Conservation (phyloP, 2,329 filamentous ascomycete species). For the Sporothrix variecibatus region DNA sequence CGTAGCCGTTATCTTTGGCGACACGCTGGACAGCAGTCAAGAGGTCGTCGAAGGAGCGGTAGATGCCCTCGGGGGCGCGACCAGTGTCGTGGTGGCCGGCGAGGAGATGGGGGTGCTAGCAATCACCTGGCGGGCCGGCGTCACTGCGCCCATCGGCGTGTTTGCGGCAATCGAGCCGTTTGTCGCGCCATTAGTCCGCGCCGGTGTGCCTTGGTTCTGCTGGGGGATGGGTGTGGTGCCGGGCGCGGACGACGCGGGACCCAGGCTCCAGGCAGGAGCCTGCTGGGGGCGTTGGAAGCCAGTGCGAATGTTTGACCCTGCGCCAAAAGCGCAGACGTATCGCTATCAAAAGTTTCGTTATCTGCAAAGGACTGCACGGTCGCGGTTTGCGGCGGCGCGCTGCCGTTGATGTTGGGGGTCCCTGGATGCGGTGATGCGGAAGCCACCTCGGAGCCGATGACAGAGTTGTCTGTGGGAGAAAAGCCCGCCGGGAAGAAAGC, state of each 20-base stretch:
- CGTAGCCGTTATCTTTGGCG: slow-evolving; percentile 64
- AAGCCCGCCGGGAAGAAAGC: slow-evolving; percentile 28
- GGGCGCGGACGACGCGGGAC: slow-evolving; percentile 24
- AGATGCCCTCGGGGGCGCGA: slow-evolving; percentile 63
- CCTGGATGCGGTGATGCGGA: slow-evolving; percentile 11
- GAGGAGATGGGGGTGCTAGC: slow-evolving; percentile 22
- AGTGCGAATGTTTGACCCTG: slow-evolving; percentile 30
- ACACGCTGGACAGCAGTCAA: slow-evolving; percentile 59
- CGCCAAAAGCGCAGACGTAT: slow-evolving; percentile 19
- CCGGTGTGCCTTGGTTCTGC: slow-evolving; percentile 29
- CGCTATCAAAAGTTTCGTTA: slow-evolving; percentile 1
- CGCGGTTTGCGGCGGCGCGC: slow-evolving; percentile 18
- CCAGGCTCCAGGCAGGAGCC: slow-evolving; percentile 31
- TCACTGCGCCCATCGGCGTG: slow-evolving; percentile 29
- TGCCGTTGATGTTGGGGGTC: slow-evolving; percentile 12
- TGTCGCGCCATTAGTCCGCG: slow-evolving; percentile 27
- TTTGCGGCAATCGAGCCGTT: slow-evolving; percentile 10
- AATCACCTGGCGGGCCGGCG: slow-evolving; percentile 32
- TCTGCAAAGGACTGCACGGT: neutral
- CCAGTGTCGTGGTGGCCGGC: slow-evolving; percentile 43
- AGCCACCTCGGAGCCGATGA: slow-evolving; percentile 22
- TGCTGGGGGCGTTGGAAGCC: slow-evolving; percentile 32
- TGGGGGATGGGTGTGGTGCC: slow-evolving; percentile 24
- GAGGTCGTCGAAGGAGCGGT: slow-evolving; percentile 60
- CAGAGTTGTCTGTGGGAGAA: slow-evolving; percentile 13